Evolutionary conservation across 2,329 filamentous ascomycete species (phyloP), one percentile per base, ranked within the genome.

Genomic region (Neoascochyta sp.): DNA sequence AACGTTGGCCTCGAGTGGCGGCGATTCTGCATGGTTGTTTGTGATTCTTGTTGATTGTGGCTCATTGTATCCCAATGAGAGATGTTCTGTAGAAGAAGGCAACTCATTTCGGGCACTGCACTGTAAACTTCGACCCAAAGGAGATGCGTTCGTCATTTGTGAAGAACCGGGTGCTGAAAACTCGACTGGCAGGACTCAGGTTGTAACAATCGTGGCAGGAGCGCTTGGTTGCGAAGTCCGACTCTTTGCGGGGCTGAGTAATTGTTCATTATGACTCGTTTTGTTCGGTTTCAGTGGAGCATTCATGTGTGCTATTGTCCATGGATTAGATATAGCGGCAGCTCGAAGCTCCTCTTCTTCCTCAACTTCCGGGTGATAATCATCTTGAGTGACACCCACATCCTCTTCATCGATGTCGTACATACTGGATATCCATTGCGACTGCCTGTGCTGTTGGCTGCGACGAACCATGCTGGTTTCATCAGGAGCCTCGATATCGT

Each of bases 261-360:
- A 33, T 17, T 57, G 58, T 6, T 5, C 18, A 11, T 46, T 47
- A n/a, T n/a, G 38, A 5, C 10, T 8, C 5, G 18, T 12, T 16
- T 32, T 38, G 16, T 30, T 52, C 1, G 36, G 34, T 28, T 52
- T 59, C 13, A 50, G 22, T 1, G 36, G 29, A 10, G 62, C 32
- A 24, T 71, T 70, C 58, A 74, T 63, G 36, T 66, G 70, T 14
- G 70, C 69, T 23, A 70, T 60, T 0, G 65, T 66, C 68, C 69
- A 74, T 2, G 71, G 71, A 37, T 74, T 73, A 1, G 63, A 68
- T 4, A 66, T 31, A 4, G 40, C 51, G 15, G 54, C 43, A 31
- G 62, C 55, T 25, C 43, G 57, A 3, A 39, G 47, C 13, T 46
- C 56, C 21, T 60, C 52, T 26, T 57, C 52, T 22, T 57, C 53